Percentiles rank a stretch among this genome's conserved stretches.
phyloP scores from a whole-genome alignment of 192 early-diverging fungal genomes.

The Entomortierella lignicola region DNA sequence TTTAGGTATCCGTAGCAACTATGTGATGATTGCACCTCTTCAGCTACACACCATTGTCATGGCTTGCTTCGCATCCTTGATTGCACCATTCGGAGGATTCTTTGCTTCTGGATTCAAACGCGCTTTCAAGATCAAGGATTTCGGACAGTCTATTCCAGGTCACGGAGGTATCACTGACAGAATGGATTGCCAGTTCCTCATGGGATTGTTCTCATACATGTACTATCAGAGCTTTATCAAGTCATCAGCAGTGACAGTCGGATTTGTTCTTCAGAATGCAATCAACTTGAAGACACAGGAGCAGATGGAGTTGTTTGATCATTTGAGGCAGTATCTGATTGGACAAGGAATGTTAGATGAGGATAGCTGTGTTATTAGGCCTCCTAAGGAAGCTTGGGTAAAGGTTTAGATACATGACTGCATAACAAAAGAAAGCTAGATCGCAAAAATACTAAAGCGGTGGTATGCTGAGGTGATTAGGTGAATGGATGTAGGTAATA shows the following conservation, averaged over 20 bases:
- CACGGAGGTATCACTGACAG: constrained; percentile 98
- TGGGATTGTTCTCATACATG: constrained; percentile 93
- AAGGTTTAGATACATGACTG: background rate
- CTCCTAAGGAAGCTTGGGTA: constrained; percentile 53
- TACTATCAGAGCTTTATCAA: constrained; percentile 92
- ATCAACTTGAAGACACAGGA: constrained; percentile 43
- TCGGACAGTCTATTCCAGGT: constrained; percentile 95
- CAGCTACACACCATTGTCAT: constrained; percentile 91
- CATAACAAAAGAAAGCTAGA: too few relatives aligned
- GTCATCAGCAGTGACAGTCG: constrained; percentile 56
- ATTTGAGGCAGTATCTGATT: constrained; percentile 54
- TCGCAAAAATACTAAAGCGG: too few relatives aligned
- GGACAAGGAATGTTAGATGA: constrained; percentile 53
- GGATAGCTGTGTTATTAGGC: constrained; percentile 51
- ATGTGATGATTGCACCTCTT: constrained; percentile 82
- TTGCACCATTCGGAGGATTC: constrained; percentile 98
- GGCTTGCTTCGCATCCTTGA: constrained; percentile 91
- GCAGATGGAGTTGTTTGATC: constrained; percentile 57
- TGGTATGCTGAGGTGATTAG: too few relatives aligned
- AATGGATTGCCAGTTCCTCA: constrained; percentile 98
- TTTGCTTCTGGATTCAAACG: constrained; percentile 97
- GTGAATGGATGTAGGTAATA: too few relatives aligned
- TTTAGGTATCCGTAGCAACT: constrained; percentile 38
- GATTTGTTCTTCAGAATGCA: constrained; percentile 43
- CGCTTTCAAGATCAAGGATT: constrained; percentile 98